Evolutionary conservation across 169 alveolate genomes (phyloP).

Genomic region (Cystoisospora suis): DNA sequence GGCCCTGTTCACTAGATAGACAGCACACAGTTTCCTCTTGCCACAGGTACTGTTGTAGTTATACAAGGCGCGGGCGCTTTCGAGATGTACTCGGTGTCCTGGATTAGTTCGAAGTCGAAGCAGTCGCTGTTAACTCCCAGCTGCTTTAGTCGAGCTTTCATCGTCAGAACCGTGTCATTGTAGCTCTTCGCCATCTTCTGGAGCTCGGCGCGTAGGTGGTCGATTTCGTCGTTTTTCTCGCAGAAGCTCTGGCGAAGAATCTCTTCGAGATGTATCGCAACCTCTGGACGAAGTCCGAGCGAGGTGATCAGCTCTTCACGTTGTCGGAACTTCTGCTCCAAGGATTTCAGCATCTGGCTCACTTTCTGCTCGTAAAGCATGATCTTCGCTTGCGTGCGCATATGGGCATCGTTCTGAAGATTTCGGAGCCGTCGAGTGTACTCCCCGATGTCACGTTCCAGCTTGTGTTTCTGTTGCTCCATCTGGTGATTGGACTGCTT

Average conservation of each 20-base stretch:
- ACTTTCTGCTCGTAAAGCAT: slow-evolving; percentile 25
- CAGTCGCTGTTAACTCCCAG: slow-evolving; percentile 12
- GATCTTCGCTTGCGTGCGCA: slow-evolving; percentile 1
- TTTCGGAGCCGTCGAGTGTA: slow-evolving; percentile 3
- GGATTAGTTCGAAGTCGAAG: not conserved
- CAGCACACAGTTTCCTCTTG: not conserved
- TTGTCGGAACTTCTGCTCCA: slow-evolving; percentile 18
- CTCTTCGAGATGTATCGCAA: not conserved
- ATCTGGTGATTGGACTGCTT: slow-evolving; percentile 7
- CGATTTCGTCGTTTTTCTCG: slow-evolving; percentile 37
- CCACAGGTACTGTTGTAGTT: not conserved
- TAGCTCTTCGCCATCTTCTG: slow-evolving; percentile 15
- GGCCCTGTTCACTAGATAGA: not conserved
- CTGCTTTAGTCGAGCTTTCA: slow-evolving; percentile 11
- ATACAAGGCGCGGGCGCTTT: slow-evolving; percentile 3
- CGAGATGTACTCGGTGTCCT: not conserved
- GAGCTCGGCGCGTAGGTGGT: not conserved
- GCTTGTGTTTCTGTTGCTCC: slow-evolving; percentile 34
- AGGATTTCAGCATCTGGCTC: not conserved
- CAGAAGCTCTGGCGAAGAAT: not conserved
- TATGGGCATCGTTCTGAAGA: not conserved
- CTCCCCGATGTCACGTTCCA: slow-evolving; percentile 27
- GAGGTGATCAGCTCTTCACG: not conserved
- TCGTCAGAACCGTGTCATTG: not conserved
- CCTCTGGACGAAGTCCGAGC: not conserved